These are phyloP conservation scores for Wickerhamomyces ciferrii DNA, from an alignment of 805 yeast genomes.

Conservation along the genomic window DNA sequence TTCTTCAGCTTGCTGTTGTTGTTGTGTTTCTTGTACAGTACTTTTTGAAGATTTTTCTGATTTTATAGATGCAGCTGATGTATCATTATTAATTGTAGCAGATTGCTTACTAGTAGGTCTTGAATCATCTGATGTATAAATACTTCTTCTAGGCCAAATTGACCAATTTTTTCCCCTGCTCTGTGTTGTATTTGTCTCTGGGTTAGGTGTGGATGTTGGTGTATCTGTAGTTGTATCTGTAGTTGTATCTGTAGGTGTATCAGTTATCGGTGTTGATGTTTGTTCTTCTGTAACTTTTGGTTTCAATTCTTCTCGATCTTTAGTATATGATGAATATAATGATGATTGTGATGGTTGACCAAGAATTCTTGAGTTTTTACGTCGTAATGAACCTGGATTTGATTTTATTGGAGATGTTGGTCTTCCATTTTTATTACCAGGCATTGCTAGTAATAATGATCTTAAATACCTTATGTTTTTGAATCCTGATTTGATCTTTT, in stretches of 20 bases:
- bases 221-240: neutral
- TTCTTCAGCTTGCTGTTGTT: neutral
- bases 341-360: conserved; percentile 1
- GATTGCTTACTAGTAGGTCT: neutral
- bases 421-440: neutral
- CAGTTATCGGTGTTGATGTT: neutral
- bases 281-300: neutral
- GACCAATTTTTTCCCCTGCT: neutral
- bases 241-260: neutral
- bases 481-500: no score
- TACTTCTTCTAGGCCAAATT: neutral
- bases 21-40: neutral
- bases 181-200: neutral
- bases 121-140: neutral
- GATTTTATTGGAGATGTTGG: neutral
- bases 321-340: neutral
- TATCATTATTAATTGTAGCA: neutral
- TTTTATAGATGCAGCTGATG: neutral
- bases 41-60: neutral
- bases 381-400: neutral
- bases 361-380: neutral
- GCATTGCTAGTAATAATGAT: neutral
- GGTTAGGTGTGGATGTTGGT: no score
- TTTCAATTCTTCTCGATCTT: neutral
- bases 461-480: neutral